These are phyloP conservation scores for Symmetrospora coprosmae DNA, from an alignment of 768 basidiomycete genomes.

Conservation along the genomic window DNA sequence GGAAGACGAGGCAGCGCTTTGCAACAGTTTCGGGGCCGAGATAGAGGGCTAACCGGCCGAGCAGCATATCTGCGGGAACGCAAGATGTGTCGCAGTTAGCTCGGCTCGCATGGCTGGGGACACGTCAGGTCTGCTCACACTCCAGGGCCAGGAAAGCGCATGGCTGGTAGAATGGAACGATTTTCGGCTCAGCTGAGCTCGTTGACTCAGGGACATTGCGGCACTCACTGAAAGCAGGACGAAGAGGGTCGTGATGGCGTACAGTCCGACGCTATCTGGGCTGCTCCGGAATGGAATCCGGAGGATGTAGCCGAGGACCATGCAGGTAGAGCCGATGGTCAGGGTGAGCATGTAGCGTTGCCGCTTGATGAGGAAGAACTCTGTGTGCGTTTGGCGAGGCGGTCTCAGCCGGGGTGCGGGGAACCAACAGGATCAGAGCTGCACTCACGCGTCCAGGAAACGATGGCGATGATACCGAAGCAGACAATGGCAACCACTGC, in stretches of 20 bases:
- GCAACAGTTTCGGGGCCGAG: slow-evolving; percentile 18
- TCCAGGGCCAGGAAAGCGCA: slow-evolving; percentile 27
- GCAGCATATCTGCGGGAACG: too few species aligned
- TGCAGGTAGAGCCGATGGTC: slow-evolving; percentile 12
- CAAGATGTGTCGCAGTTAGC: too few species aligned
- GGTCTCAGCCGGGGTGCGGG: background rate
- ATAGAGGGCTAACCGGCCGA: slow-evolving; percentile 12
- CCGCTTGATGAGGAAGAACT: slow-evolving; percentile 4
- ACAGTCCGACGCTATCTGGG: background rate
- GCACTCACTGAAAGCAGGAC: background rate
- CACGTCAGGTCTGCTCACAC: too few species aligned
- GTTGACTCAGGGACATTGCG: background rate
- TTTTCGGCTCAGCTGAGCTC: background rate
- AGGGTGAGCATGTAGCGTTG: slow-evolving; percentile 20
- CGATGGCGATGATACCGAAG: background rate
- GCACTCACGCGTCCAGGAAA: background rate
- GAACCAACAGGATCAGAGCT: background rate
- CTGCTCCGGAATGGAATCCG: background rate
- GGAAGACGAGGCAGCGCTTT: slow-evolving; percentile 9
- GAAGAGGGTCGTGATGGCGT: slow-evolving; percentile 22
- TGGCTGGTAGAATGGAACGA: background rate
- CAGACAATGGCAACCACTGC: slow-evolving; percentile 8
- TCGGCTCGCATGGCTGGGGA: too few species aligned
- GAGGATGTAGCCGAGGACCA: slow-evolving; percentile 17
- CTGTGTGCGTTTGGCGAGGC: background rate